Evolutionary conservation across 371 early-diverging fungal species (phyloP), one percentile per base, ranked within the genome.

Genomic region (Lichtheimia ornata): DNA sequence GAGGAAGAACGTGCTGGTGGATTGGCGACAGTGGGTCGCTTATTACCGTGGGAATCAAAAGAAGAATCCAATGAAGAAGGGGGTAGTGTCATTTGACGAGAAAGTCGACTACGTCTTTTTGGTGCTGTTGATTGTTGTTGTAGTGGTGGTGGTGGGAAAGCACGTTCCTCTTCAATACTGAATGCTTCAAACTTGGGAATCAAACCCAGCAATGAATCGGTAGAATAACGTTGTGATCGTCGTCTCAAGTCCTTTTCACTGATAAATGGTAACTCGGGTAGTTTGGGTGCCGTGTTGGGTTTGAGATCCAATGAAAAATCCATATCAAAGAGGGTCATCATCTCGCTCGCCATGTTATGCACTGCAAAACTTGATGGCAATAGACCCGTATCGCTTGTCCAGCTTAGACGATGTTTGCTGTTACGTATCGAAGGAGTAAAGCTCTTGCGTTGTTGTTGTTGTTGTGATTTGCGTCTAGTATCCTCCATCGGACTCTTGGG

Each of bases 301-400:
- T 76, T 69, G 15, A 78, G 74, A 56, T 81, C 81, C 15, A 81
- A 67, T 15, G 72, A 64, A 41, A 81, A 81, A 18, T 81, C 82
- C 82, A 81, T 81, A 62, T 81, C 78, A 65, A 81, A 81, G 27
- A 81, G 52, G 44, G 67, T 76, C 76, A 78, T 81, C 28, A 81
- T 65, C 49, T 81, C 82, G 35, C 70, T 72, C 22, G 82, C 82
- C 65, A 59, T 59, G 24, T 54, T 55, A 47, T 65, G 65, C 24
- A 53, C 60, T 27, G 60, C 27, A 27, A 22, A 22, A 30, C 58
- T 47, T 11, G 54, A 50, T n/a, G 69, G 59, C 20, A 56, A 41
- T 17, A 64, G 22, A 12, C 69, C 69, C 3, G 62, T 61, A 40
- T 69, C 69, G 22, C 69, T 69, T 45, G 69, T 64, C 69, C 69